A percentile compares a stretch with the other conserved stretches of the same genome.
Evolutionary conservation across 192 early-diverging fungal genomes (phyloP).

Genomic region (Podila verticillata): DNA sequence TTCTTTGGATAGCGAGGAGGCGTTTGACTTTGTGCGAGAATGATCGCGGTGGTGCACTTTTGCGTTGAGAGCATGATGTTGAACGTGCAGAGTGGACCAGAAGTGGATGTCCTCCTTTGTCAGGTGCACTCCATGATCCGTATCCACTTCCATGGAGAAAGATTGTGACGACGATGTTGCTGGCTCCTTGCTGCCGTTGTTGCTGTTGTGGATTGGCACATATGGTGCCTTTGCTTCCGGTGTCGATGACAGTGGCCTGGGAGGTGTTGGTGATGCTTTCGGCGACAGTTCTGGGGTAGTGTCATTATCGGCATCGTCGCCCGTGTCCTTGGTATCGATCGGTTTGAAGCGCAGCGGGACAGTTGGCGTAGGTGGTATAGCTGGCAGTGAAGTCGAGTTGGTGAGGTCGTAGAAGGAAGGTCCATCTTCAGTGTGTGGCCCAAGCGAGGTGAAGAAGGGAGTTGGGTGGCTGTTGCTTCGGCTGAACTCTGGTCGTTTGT

Average conservation of each 20-base stretch:
- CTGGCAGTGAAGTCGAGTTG: neutral
- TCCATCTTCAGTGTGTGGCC: neutral
- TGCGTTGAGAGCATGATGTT: neutral
- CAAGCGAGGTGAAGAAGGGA: neutral
- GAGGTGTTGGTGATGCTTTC: neutral
- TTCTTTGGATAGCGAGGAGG: neutral
- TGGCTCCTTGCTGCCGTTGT: neutral
- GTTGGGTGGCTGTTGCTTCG: slow-evolving; percentile 1
- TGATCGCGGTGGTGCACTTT: neutral
- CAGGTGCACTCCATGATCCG: neutral
- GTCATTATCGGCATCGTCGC: no score
- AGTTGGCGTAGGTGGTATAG: neutral
- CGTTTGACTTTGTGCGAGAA: neutral
- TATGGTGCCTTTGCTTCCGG: neutral
- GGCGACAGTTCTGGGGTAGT: no score
- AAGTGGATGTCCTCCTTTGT: neutral
- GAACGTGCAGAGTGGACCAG: neutral
- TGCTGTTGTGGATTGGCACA: neutral
- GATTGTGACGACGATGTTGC: no score
- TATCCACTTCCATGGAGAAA: neutral
- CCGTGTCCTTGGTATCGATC: neutral
- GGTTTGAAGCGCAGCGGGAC: neutral
- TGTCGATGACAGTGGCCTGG: neutral
- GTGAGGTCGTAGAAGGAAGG: neutral
- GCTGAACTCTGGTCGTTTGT: neutral